Conservation (phyloP, 495 filamentous ascomycete genomes). For the Penicillium dipodomyicola region DNA sequence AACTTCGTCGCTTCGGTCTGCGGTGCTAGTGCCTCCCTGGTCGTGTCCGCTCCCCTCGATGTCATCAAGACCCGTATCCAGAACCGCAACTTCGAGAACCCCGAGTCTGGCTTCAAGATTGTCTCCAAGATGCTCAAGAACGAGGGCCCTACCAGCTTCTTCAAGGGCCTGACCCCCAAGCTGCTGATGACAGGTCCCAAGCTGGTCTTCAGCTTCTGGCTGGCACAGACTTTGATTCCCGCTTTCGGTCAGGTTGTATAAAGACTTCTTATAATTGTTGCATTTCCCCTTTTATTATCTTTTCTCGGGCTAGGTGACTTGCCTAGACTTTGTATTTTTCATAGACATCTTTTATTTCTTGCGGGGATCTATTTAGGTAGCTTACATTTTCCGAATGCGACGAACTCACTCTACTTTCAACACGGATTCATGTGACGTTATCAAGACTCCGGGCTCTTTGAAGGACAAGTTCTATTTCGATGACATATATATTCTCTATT, state of each 20-base stretch:
- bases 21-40: slow-evolving; percentile 84
- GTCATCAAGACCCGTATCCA: slow-evolving; percentile 99
- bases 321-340: slow-evolving; percentile 14
- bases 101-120: slow-evolving; percentile 89
- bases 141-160: slow-evolving; percentile 84
- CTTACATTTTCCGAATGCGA: slow-evolving; percentile 7
- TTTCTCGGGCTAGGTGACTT: slow-evolving; percentile 4
- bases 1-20: slow-evolving; percentile 97
- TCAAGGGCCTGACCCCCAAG: slow-evolving; percentile 97
- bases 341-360: slow-evolving; percentile 19
- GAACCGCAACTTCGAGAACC: slow-evolving; percentile 98
- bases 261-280: slow-evolving; percentile 14
- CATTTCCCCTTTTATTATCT: slow-evolving; percentile 4
- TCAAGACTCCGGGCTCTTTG: background rate
- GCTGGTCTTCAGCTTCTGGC: slow-evolving; percentile 99
- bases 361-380: slow-evolving; percentile 8
- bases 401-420: slow-evolving; percentile 10
- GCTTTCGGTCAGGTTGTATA: slow-evolving; percentile 62
- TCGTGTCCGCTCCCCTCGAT: slow-evolving; percentile 93
- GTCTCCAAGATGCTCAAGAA: slow-evolving; percentile 84
- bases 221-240: slow-evolving; percentile 89
- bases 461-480: background rate
- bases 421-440: background rate
- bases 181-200: slow-evolving; percentile 98
- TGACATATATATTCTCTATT: slow-evolving; percentile 11